phyloP scores from a whole-genome alignment of 2,329 filamentous ascomycete species.

The Tympanopsis confertula region DNA sequence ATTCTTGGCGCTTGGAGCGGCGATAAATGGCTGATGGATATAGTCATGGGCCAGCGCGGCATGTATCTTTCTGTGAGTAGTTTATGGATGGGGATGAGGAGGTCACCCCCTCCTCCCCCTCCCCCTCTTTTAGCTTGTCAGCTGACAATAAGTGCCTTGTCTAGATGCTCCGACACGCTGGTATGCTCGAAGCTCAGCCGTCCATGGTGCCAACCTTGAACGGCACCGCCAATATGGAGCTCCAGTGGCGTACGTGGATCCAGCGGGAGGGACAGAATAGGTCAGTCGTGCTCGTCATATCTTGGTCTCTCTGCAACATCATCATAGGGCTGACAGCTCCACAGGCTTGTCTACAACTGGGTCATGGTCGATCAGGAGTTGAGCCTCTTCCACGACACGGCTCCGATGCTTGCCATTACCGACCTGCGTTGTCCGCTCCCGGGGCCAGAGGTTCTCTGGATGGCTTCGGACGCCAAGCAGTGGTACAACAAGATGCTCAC shows the following conservation, averaged over 20 bases:
- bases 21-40: conserved; percentile 70
- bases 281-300: conserved; percentile 22
- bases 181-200: conserved; percentile 45
- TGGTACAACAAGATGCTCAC: conserved; percentile 50
- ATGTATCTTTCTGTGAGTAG: conserved; percentile 54
- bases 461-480: conserved; percentile 40
- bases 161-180: conserved; percentile 58
- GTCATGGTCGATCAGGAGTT: conserved; percentile 65
- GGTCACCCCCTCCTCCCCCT: neutral
- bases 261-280: conserved; percentile 51
- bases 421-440: conserved; percentile 57
- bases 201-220: conserved; percentile 29
- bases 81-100: neutral
- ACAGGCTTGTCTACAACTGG: conserved; percentile 63
- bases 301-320: conserved; percentile 9
- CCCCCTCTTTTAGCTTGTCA: conserved; percentile 1
- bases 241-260: conserved; percentile 52
- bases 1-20: conserved; percentile 62
- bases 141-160: conserved; percentile 2
- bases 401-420: conserved; percentile 50
- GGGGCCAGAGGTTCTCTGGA: conserved; percentile 48
- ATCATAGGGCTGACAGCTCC: conserved; percentile 7
- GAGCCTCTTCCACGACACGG: conserved; percentile 52
- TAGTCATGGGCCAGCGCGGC: conserved; percentile 61
- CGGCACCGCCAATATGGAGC: conserved; percentile 29